phyloP scores from a whole-genome alignment of 2,329 filamentous ascomycete genomes.

The Exophiala aquamarina region DNA sequence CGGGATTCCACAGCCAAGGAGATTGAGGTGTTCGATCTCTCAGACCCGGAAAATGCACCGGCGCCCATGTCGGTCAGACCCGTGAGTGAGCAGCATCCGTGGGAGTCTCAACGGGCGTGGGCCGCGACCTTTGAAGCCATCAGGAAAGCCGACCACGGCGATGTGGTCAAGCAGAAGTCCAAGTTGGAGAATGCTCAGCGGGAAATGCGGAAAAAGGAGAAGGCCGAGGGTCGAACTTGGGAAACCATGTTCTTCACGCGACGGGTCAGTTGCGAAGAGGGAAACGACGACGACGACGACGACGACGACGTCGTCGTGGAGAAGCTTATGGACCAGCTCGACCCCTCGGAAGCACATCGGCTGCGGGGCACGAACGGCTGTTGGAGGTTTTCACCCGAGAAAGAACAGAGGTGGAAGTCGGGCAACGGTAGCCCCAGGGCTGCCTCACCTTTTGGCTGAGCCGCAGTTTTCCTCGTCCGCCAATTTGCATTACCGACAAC shows the following conservation, averaged over 20 bases:
- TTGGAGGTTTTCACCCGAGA: slow-evolving; percentile 22
- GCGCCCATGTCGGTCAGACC: slow-evolving; percentile 65
- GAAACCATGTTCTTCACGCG: slow-evolving; percentile 74
- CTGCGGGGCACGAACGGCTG: slow-evolving; percentile 18
- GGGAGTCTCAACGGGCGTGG: slow-evolving; percentile 89
- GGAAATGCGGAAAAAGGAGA: slow-evolving; percentile 71
- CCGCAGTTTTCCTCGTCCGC: background rate
- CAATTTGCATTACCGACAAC: background rate
- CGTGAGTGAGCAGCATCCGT: slow-evolving; percentile 76
- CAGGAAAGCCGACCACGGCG: slow-evolving; percentile 76
- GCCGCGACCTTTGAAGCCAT: slow-evolving; percentile 80
- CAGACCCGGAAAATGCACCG: slow-evolving; percentile 17
- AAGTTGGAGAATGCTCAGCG: slow-evolving; percentile 90
- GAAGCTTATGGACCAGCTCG: slow-evolving; percentile 9
- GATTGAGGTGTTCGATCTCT: slow-evolving; percentile 58
- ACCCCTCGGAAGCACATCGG: slow-evolving; percentile 9
- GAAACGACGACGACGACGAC: background rate
- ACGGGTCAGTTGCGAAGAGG: too few species aligned
- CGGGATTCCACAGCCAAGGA: slow-evolving; percentile 52
- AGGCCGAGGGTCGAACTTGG: slow-evolving; percentile 74
- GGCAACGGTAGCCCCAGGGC: slow-evolving; percentile 14
- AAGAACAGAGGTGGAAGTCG: slow-evolving; percentile 19
- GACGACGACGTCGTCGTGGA: slow-evolving; percentile 2
- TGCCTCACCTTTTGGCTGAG: slow-evolving; percentile 19
- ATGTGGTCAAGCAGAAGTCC: slow-evolving; percentile 73